These are phyloP conservation scores for Xylariaceae sp. DNA, from an alignment of 2,329 filamentous ascomycete genomes.

Conservation along the genomic window DNA sequence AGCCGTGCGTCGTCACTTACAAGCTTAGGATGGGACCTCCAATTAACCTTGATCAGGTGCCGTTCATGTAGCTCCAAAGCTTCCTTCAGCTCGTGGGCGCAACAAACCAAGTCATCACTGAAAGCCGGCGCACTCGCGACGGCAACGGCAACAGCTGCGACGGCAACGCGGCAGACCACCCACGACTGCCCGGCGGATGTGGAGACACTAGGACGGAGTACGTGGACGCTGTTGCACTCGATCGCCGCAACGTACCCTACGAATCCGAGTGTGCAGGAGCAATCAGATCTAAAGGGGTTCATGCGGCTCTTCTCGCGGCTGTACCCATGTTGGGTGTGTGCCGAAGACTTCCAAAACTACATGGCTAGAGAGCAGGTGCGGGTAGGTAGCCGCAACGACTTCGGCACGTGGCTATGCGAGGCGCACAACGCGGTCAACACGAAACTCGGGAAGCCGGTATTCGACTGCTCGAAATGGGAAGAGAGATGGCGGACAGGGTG, in stretches of 20 bases:
- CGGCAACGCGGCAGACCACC: constrained; percentile 30
- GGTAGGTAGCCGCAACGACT: constrained; percentile 59
- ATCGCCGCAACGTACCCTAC: constrained; percentile 84
- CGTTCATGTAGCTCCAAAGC: constrained; percentile 65
- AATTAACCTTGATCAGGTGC: constrained; percentile 48
- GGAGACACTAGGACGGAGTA: constrained; percentile 76
- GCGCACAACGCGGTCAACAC: constrained; percentile 84
- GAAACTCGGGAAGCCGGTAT: constrained; percentile 85
- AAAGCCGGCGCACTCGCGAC: constrained; percentile 34
- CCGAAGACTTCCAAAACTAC: constrained; percentile 83
- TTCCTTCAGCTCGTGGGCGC: constrained; percentile 58
- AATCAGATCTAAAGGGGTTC: constrained; percentile 74
- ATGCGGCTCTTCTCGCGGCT: constrained; percentile 76
- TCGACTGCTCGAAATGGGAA: constrained; percentile 88
- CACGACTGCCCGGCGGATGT: constrained; percentile 87
- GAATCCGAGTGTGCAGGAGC: constrained; percentile 62
- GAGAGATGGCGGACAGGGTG: constrained; percentile 93
- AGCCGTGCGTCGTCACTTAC: constrained; percentile 61
- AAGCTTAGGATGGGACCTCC: neutral
- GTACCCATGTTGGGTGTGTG: constrained; percentile 95
- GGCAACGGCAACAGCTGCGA: constrained; percentile 32
- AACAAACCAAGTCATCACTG: constrained; percentile 45
- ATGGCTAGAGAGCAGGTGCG: constrained; percentile 67
- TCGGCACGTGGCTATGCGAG: constrained; percentile 78
- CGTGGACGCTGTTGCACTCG: constrained; percentile 91